Percentiles rank a stretch among this genome's conserved stretches.
phyloP scores from a whole-genome alignment of 2,329 filamentous ascomycete species.

The Trichoderma citrinoviride region DNA sequence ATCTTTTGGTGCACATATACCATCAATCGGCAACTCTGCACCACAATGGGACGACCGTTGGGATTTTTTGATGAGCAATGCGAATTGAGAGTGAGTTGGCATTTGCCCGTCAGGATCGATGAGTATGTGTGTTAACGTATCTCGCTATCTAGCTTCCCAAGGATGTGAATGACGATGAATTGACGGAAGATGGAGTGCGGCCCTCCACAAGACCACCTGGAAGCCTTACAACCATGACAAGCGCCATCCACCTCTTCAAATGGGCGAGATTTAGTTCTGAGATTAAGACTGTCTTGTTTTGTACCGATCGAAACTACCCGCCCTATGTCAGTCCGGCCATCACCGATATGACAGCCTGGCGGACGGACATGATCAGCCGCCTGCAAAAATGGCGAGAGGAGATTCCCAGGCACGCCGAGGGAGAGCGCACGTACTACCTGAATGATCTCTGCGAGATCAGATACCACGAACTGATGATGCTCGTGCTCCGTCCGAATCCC shows the following conservation, averaged over 20 bases:
- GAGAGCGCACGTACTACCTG: conserved; percentile 1
- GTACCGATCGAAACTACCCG: conserved; percentile 47
- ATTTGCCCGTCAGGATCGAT: no score
- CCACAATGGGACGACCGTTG: conserved; percentile 56
- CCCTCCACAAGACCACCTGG: background rate
- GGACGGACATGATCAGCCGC: conserved; percentile 40
- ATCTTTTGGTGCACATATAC: conserved; percentile 55
- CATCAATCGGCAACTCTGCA: conserved; percentile 51
- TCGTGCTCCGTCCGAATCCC: conserved; percentile 51
- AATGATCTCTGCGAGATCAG: conserved; percentile 41
- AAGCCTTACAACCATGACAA: conserved; percentile 34
- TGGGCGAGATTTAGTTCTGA: conserved; percentile 52
- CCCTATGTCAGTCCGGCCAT: conserved; percentile 49
- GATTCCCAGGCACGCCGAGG: conserved; percentile 32
- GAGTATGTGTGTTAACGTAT: conserved; percentile 33
- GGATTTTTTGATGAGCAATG: conserved; percentile 55
- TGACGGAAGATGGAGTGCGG: conserved; percentile 1
- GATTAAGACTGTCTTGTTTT: conserved; percentile 57
- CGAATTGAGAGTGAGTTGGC: conserved; percentile 39
- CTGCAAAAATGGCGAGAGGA: conserved; percentile 42
- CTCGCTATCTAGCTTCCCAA: conserved; percentile 5
- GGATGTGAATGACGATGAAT: conserved; percentile 19
- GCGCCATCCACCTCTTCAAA: conserved; percentile 49
- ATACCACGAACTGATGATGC: conserved; percentile 48
- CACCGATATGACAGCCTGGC: conserved; percentile 46